Percentiles rank a stretch among this genome's conserved stretches.
phyloP scores from a whole-genome alignment of 495 filamentous ascomycete species.

The Mytilinidion resinicola region DNA sequence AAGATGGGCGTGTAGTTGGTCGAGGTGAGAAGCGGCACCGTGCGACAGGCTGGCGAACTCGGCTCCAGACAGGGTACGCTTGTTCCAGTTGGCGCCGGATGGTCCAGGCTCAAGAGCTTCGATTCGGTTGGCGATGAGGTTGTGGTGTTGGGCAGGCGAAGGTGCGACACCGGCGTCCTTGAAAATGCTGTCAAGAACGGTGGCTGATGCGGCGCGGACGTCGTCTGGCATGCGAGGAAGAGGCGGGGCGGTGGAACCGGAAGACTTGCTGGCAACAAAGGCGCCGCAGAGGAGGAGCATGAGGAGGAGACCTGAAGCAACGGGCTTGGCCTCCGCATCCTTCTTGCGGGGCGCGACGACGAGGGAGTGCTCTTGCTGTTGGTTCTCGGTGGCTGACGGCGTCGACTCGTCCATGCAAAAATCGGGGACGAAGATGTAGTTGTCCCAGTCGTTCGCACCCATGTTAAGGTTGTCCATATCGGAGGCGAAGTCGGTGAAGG shows the following conservation, averaged over 20 bases:
- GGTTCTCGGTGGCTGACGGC: conserved; percentile 39
- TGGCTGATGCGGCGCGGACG: conserved; percentile 84
- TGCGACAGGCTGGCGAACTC: conserved; percentile 48
- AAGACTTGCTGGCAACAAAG: conserved; percentile 84
- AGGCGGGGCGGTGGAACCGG: conserved; percentile 49
- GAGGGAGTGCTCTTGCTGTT: conserved; percentile 34
- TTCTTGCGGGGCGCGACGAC: conserved; percentile 54
- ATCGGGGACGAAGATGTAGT: conserved; percentile 66
- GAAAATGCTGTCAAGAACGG: conserved; percentile 81
- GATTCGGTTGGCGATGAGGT: conserved; percentile 32
- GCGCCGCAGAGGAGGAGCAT: conserved; percentile 94
- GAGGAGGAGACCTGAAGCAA: conserved; percentile 37
- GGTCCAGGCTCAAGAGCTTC: conserved; percentile 36
- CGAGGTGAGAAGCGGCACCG: conserved; percentile 45
- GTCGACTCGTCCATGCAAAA: conserved; percentile 43
- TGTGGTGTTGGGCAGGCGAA: conserved; percentile 16
- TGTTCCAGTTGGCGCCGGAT: conserved; percentile 35
- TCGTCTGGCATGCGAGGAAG: conserved; percentile 89
- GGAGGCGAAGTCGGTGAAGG: conserved; percentile 61
- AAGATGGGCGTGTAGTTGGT: conserved; percentile 66
- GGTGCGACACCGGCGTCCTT: conserved; percentile 51
- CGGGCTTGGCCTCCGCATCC: conserved; percentile 42
- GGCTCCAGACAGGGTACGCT: conserved; percentile 46
- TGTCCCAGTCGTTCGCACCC: conserved; percentile 69
- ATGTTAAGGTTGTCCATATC: conserved; percentile 81